These are phyloP conservation scores for Penicillium corylophilum DNA, from an alignment of 2,329 filamentous ascomycete species.

Conservation along the genomic window DNA sequence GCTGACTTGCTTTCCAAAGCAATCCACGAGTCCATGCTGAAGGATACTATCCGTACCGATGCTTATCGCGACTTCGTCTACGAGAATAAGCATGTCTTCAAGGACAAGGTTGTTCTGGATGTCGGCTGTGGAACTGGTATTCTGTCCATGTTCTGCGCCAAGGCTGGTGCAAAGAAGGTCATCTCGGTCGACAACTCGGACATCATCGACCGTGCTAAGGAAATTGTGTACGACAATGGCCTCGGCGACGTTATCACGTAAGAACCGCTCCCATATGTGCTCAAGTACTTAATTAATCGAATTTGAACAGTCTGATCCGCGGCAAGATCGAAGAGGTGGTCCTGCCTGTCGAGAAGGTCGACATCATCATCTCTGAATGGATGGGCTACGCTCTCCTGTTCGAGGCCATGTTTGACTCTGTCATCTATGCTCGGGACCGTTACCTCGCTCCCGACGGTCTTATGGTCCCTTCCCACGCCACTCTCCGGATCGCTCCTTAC, in stretches of 20 bases:
- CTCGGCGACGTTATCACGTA: slow-evolving; percentile 70
- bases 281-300: slow-evolving; percentile 6
- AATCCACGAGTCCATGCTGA: slow-evolving; percentile 95
- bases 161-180: slow-evolving; percentile 80
- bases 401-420: slow-evolving; percentile 93
- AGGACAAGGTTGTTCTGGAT: slow-evolving; percentile 82
- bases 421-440: slow-evolving; percentile 81
- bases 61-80: slow-evolving; percentile 96
- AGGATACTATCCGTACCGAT: slow-evolving; percentile 83
- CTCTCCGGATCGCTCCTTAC: slow-evolving; percentile 77
- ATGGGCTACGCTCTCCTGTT: slow-evolving; percentile 95
- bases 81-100: slow-evolving; percentile 82
- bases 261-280: slow-evolving; percentile 3
- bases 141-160: slow-evolving; percentile 90
- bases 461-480: slow-evolving; percentile 82
- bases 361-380: slow-evolving; percentile 96
- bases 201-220: slow-evolving; percentile 81
- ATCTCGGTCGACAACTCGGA: slow-evolving; percentile 90
- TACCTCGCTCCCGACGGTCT: slow-evolving; percentile 79
- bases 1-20: slow-evolving; percentile 49
- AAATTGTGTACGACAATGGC: slow-evolving; percentile 80
- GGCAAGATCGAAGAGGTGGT: slow-evolving; percentile 86
- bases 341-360: slow-evolving; percentile 75
- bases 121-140: slow-evolving; percentile 87
- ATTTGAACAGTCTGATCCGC: slow-evolving; percentile 59